phyloP scores from a whole-genome alignment of 805 yeast genomes.

The Lipomyces oligophaga region DNA sequence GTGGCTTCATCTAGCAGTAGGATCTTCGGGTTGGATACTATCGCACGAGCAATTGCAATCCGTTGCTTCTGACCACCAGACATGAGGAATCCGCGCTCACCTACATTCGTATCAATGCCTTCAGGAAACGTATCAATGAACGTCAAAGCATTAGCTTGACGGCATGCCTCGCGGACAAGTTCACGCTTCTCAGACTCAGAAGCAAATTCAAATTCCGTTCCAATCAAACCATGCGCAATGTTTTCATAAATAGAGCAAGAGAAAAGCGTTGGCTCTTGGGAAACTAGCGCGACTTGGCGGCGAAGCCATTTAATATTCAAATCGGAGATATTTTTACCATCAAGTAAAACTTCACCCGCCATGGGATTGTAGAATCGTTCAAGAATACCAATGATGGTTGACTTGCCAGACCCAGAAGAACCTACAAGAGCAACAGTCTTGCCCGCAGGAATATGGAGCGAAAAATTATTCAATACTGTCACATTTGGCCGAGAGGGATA shows the following conservation, averaged over 20 bases:
- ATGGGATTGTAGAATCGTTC: conserved; percentile 57
- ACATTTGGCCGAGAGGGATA: conserved; percentile 37
- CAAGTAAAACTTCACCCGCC: conserved; percentile 47
- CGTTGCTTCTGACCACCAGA: conserved; percentile 69
- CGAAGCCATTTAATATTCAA: conserved; percentile 53
- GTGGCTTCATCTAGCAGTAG: conserved; percentile 64
- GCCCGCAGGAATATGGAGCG: conserved; percentile 59
- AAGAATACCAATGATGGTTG: conserved; percentile 49
- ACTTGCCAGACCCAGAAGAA: conserved; percentile 59
- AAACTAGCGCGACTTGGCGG: conserved; percentile 54
- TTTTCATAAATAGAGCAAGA: conserved; percentile 79
- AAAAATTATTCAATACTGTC: conserved; percentile 32
- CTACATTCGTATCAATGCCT: conserved; percentile 48
- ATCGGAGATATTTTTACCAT: conserved; percentile 49
- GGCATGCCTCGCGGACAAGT: conserved; percentile 43
- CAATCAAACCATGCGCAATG: conserved; percentile 65
- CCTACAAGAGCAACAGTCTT: conserved; percentile 87
- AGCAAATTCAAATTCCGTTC: conserved; percentile 35
- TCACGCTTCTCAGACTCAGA: conserved; percentile 40
- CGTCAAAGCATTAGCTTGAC: conserved; percentile 49
- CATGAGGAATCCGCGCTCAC: conserved; percentile 55
- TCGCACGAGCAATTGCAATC: conserved; percentile 60
- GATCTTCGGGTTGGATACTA: conserved; percentile 52
- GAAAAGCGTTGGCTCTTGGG: conserved; percentile 58
- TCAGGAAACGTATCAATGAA: conserved; percentile 53